These are phyloP conservation scores for Mycena latifolia DNA, from an alignment of 768 basidiomycete genomes.

Conservation along the genomic window DNA sequence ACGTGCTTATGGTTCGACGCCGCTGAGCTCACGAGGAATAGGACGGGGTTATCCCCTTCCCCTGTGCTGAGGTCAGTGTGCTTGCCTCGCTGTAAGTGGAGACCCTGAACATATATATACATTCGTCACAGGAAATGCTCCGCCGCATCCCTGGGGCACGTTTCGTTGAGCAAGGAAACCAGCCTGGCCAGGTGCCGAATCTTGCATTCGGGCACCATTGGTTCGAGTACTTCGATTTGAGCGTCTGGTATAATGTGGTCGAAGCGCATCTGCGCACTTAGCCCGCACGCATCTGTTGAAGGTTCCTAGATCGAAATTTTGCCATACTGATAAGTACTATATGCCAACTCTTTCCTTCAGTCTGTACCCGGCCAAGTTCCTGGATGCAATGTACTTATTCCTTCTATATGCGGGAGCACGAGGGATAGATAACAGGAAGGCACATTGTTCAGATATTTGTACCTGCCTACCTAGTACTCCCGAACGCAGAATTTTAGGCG, in stretches of 20 bases:
- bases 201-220: constrained; percentile 45
- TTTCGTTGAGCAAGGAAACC: constrained; percentile 38
- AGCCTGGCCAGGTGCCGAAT: constrained; percentile 39
- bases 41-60: constrained; percentile 41
- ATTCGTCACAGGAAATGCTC: constrained; percentile 30
- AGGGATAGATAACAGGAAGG: no score
- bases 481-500: no score
- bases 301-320: background rate
- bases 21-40: constrained; percentile 15
- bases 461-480: no score
- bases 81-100: background rate
- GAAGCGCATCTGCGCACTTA: constrained; percentile 36
- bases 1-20: background rate
- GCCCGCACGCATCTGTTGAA: background rate
- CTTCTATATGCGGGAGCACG: no score
- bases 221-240: constrained; percentile 43
- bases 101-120: background rate
- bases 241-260: constrained; percentile 41
- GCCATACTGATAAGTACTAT: no score
- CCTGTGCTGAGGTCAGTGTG: constrained; percentile 23
- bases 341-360: no score
- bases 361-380: no score
- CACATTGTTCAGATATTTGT: no score
- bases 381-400: no score
- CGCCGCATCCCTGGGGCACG: constrained; percentile 37